Conservation (phyloP, 257 asterid species). For the Solanum appendiculatum region DNA sequence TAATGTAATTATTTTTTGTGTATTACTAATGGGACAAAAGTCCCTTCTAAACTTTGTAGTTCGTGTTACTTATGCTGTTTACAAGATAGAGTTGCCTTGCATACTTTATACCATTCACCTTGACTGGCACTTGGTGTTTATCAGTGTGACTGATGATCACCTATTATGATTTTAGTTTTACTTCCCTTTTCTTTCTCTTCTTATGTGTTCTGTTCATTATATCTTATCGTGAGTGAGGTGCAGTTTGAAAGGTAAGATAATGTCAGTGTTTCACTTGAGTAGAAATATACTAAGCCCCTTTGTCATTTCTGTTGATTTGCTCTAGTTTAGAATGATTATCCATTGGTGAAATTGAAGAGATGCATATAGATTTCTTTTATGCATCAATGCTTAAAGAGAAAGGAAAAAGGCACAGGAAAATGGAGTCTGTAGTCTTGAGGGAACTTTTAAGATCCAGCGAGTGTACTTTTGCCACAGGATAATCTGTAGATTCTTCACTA, state of each 20-base stretch:
- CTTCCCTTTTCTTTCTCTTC: background rate
- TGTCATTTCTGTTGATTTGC: background rate
- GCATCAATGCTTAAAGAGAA: background rate
- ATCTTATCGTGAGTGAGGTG: background rate
- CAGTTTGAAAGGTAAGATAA: background rate
- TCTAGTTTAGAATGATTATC: background rate
- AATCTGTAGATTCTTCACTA: background rate
- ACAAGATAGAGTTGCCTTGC: background rate
- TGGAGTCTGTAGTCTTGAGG: background rate
- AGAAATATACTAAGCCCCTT: background rate
- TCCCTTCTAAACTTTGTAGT: background rate
- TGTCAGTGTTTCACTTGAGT: background rate
- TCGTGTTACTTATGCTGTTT: background rate
- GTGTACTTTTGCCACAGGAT: background rate
- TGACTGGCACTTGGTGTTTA: background rate
- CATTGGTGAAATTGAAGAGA: background rate
- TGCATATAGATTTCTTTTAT: background rate
- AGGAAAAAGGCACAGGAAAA: background rate
- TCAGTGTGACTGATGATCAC: background rate
- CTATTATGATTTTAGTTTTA: background rate
- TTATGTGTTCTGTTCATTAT: background rate
- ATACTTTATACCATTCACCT: background rate
- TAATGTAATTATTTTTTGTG: background rate
- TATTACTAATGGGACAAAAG: background rate
- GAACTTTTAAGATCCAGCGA: background rate